phyloP scores from a whole-genome alignment of 2,329 filamentous ascomycete species.

The Colletotrichum somersetense region DNA sequence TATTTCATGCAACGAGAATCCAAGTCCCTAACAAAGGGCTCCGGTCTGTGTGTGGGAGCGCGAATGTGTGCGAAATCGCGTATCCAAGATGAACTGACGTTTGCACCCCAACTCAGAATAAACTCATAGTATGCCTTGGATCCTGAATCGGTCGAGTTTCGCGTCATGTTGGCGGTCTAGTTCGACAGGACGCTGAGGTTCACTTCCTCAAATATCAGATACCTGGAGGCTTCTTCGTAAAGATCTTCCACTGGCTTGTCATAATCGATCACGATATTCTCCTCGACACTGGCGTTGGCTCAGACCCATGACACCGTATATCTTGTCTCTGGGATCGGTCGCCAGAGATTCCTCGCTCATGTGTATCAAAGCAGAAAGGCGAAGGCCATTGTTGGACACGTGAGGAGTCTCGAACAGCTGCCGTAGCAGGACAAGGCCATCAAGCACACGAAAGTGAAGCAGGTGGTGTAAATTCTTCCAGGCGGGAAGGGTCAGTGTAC shows the following conservation, averaged over 20 bases:
- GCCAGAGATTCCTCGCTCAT: slow-evolving; percentile 1
- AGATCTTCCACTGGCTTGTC: neutral
- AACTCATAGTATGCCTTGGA: neutral
- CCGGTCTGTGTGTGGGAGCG: neutral
- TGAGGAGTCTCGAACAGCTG: neutral
- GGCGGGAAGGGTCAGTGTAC: neutral
- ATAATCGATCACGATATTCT: slow-evolving; percentile 1
- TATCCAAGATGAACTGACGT: slow-evolving; percentile 1
- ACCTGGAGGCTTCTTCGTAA: neutral
- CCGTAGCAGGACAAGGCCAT: neutral
- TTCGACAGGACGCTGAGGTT: neutral
- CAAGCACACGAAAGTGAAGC: neutral
- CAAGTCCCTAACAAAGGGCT: neutral
- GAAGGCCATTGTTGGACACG: neutral
- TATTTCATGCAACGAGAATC: neutral
- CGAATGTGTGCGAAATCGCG: neutral
- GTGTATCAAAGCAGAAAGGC: neutral
- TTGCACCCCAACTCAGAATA: neutral
- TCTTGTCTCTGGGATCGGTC: neutral
- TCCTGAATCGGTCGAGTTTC: neutral
- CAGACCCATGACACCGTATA: neutral
- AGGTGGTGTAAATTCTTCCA: neutral
- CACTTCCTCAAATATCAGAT: neutral
- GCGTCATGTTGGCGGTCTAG: neutral
- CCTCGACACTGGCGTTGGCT: neutral